Evolutionary conservation across 1,139 yeast species (phyloP), one percentile per base, ranked within the genome.

Genomic region (Pichia sp.): DNA sequence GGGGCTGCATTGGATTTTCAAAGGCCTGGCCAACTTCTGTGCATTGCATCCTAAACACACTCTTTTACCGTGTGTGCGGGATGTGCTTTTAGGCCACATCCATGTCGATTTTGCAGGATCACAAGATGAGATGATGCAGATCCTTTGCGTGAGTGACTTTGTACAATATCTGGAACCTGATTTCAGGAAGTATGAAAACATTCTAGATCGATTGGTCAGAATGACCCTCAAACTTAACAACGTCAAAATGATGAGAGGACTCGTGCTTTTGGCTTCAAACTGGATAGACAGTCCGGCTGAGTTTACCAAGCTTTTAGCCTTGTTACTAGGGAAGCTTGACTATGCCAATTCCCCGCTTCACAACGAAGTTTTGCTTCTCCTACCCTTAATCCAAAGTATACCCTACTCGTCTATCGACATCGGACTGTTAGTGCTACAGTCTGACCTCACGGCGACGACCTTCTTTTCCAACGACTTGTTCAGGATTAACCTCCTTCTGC

Each of bases 401-500:
- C 70, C 72, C 3, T 55, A 60, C n/a, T 42, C 55, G 1, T 46
- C 54, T 1, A 56, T 70, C 2, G 54, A 59, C n/a, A 58, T 68
- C 2, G 47, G 61, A 4, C 63, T 63, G 33, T 57, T 77, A 16
- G 68, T 78, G 1, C 65, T 77, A 0, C 76, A 81, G 0, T 75
- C 78, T 0, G 57, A 72, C 1, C 52, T 81, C 14, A 62, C 73
- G 0, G 75, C 77, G 55, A 59, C 69, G 2, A 60, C 76, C 6
- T 60, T 77, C 9, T 70, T 79, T 45, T 67, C 70, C 45, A 67
- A 63, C 38, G 75, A 77, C 55, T 77, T 87, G 1, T 59, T 76
- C 0, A 61, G 78, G 2, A 65, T 79, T 4, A 77, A 85, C 2
- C 75, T 74, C 40, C 55, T 76, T 1, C 80, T 87, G 64, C 76